Evolutionary conservation across 2,329 filamentous ascomycete species (phyloP), one percentile per base, ranked within the genome.

Genomic region (Ophiostoma novo-ulmi): DNA sequence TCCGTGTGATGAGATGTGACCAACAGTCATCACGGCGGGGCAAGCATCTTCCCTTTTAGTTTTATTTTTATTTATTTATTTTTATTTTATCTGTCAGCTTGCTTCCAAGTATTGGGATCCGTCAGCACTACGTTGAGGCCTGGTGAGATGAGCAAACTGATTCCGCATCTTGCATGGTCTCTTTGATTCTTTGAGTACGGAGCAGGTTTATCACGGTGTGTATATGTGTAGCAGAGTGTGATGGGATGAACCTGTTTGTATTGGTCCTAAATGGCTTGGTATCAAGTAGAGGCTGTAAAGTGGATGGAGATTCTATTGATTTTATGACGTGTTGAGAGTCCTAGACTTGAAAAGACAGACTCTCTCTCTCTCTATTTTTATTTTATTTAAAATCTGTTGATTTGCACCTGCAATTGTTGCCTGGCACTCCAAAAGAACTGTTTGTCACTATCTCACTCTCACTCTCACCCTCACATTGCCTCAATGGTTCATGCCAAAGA

Each of bases 1-100:
- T 31, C 31, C 31, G 31, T 65, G 63, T 65, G 63, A 65, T 22
- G 63, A 65, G 63, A 65, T 65, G 63, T 39, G 63, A 41, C 36
- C 63, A 65, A 65, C 63, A 39, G 44, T n/a, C 44, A 31, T 31
- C 31, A 48, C 44, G 14, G 20, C 44, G 44, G 44, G 44, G 44
- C 44, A 48, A 6, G 44, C 44, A 17, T 44, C 39, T 44, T 14
- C 41, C 39, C 10, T 35, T 31, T 31, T 31, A 2, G 26, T 31
- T 31, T 31, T 31, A 31, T 3, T 31, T 31, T 31, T 3, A 3
- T 3, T 3, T 31, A 3, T 31, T 4, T 31, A 31, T 3, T 31
- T 31, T 31, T 31, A 31, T 31, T 31, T 31, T 31, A 31, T 31
- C 31, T 31, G 22, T 26, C 20, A 22, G 22, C 55, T 20, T 26